Percentiles rank a stretch among this genome's conserved stretches.
Evolutionary conservation across 2,329 filamentous ascomycete species (phyloP).

Genomic region (Sclerotinia minor): DNA sequence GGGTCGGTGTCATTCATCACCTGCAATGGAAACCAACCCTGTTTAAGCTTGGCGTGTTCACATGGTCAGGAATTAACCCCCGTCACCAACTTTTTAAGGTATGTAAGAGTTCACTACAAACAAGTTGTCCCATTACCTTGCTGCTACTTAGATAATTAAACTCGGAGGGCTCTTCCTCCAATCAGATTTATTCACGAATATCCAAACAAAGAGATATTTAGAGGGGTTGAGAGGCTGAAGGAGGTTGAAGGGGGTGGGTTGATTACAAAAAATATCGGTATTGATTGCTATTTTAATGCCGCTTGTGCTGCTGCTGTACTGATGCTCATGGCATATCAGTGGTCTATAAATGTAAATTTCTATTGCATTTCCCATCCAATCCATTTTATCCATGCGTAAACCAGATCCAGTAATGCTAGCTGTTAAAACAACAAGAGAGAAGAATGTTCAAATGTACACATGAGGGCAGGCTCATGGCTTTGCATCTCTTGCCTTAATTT

Average conservation of each 20-base stretch:
- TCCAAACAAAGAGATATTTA: conserved; percentile 9
- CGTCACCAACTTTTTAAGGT: background rate
- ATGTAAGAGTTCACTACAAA: background rate
- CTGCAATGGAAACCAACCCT: conserved; percentile 12
- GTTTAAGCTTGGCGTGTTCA: conserved; percentile 18
- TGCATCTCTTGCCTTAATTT: conserved; percentile 39
- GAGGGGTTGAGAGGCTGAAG: background rate
- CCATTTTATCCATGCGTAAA: conserved; percentile 32
- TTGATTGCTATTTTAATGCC: conserved; percentile 9
- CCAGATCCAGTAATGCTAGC: conserved; percentile 33
- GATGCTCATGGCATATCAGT: conserved; percentile 22
- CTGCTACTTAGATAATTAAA: background rate
- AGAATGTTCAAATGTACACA: conserved; percentile 28
- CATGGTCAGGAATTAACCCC: background rate
- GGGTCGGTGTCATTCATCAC: conserved; percentile 21
- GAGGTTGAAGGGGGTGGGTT: background rate
- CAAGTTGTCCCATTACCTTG: too few relatives aligned
- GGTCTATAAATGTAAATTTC: conserved; percentile 21
- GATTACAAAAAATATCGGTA: conserved; percentile 5
- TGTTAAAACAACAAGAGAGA: conserved; percentile 34
- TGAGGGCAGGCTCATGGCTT: conserved; percentile 27
- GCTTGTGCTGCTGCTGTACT: conserved; percentile 7
- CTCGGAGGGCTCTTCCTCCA: background rate
- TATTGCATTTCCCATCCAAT: conserved; percentile 25
- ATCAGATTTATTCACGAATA: background rate